A percentile compares a stretch with the other conserved stretches of the same genome.
phyloP scores from a whole-genome alignment of 2,329 filamentous ascomycete genomes.

The Myriosclerotinia scirpicola region DNA sequence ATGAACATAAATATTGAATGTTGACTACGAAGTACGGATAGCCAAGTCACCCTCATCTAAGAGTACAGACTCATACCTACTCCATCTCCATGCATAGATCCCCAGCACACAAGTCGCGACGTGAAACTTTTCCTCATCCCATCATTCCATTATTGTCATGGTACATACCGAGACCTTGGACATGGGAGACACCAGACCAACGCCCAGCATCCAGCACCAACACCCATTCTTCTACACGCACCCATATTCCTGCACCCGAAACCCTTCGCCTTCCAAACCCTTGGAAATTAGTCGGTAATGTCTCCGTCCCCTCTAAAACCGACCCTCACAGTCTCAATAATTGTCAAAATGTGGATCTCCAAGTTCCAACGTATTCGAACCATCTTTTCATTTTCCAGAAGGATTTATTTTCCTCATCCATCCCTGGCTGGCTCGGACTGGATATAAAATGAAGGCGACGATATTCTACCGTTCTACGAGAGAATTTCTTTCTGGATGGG shows the following conservation, averaged over 20 bases:
- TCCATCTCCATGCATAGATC: neutral
- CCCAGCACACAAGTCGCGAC: neutral
- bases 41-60: neutral
- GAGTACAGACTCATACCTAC: neutral
- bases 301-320: neutral
- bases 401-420: neutral
- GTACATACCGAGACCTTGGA: constrained; percentile 27
- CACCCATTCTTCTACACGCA: neutral
- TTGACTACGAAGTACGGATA: neutral
- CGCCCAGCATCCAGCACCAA: neutral
- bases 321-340: neutral
- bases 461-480: neutral
- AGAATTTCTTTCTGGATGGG: constrained; percentile 7
- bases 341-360: constrained; percentile 6
- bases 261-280: constrained; percentile 3
- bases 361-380: no score
- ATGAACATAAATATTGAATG: neutral
- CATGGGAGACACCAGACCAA: constrained; percentile 24
- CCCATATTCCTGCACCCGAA: constrained; percentile 1
- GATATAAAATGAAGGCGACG: neutral
- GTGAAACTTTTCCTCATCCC: neutral
- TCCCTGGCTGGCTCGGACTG: constrained; percentile 7
- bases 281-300: constrained; percentile 13
- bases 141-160: constrained; percentile 7
- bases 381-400: constrained; percentile 16